phyloP scores from a whole-genome alignment of 768 basidiomycete species.

The Kwoniella sp. region DNA sequence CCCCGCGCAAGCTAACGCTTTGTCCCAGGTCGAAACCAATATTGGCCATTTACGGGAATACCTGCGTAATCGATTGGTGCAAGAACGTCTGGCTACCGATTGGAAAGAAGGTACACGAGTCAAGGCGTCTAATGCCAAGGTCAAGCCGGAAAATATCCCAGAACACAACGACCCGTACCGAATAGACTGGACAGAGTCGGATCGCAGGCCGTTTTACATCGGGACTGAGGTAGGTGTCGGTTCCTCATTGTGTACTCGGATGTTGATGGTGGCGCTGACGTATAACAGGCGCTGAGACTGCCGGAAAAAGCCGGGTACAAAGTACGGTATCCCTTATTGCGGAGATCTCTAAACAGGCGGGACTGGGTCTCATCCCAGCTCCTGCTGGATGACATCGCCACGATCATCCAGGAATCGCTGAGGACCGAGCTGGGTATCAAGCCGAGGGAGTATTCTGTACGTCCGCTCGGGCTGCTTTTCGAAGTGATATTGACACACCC shows the following conservation, averaged over 20 bases:
- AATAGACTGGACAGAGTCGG: conserved; percentile 80
- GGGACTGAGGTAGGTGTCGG: conserved; percentile 27
- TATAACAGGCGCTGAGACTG: conserved; percentile 33
- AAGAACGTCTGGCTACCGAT: conserved; percentile 58
- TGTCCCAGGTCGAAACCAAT: conserved; percentile 59
- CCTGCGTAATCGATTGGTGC: conserved; percentile 45
- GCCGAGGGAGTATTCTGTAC: conserved; percentile 33
- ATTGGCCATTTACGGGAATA: conserved; percentile 56
- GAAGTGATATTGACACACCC: not conserved
- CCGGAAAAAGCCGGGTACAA: conserved; percentile 65
- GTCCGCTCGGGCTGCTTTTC: not conserved
- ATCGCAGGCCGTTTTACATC: conserved; percentile 50
- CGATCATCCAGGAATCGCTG: conserved; percentile 62
- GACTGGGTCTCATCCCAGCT: conserved; percentile 64
- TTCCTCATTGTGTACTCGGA: not conserved
- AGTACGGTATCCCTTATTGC: conserved; percentile 76
- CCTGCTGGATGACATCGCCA: conserved; percentile 71
- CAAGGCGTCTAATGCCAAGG: conserved; percentile 66
- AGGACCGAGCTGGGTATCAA: conserved; percentile 25
- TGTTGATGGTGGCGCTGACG: conserved; percentile 3
- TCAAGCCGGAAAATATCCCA: conserved; percentile 77
- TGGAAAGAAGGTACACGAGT: conserved; percentile 33
- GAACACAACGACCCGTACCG: conserved; percentile 77
- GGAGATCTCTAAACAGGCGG: conserved; percentile 73
- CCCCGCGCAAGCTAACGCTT: not conserved